A percentile compares a stretch with the other conserved stretches of the same genome.
These are phyloP conservation scores for Raddia guianensis DNA, from an alignment of 176 grass and related monocot species.

Conservation along the genomic window DNA sequence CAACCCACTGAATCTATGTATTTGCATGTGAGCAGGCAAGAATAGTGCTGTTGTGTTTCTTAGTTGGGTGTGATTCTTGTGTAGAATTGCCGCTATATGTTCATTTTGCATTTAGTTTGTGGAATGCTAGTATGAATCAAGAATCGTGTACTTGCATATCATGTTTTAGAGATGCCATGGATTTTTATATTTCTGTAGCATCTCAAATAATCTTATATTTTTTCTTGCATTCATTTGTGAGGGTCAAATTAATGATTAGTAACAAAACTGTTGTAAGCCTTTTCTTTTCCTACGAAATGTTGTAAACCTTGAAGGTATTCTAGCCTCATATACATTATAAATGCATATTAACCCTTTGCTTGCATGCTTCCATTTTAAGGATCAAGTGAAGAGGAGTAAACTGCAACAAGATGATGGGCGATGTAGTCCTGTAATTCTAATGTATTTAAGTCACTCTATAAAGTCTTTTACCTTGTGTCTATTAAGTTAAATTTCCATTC, in stretches of 20 bases:
- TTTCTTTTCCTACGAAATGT: not conserved
- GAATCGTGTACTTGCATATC: conserved; percentile 40
- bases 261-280: conserved; percentile 36
- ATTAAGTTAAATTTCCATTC: not conserved
- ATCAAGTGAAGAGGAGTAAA: conserved; percentile 35
- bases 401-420: conserved; percentile 49
- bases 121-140: conserved; percentile 18
- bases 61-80: no score
- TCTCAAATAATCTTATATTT: not conserved
- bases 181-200: not conserved
- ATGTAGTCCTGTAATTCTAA: conserved; percentile 17
- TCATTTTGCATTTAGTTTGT: not conserved
- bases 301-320: not conserved
- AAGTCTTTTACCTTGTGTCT: not conserved
- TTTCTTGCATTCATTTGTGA: not conserved
- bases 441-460: conserved; percentile 35
- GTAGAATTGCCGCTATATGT: not conserved
- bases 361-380: not conserved
- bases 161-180: conserved; percentile 51
- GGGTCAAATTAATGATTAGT: conserved; percentile 42
- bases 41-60: not conserved
- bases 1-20: no score
- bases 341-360: not conserved
- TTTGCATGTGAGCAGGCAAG: no score
- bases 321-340: not conserved